A percentile compares a stretch with the other conserved stretches of the same genome.
These are phyloP conservation scores for Paraphoma chrysanthemicola DNA, from an alignment of 2,329 filamentous ascomycete genomes.

Conservation along the genomic window DNA sequence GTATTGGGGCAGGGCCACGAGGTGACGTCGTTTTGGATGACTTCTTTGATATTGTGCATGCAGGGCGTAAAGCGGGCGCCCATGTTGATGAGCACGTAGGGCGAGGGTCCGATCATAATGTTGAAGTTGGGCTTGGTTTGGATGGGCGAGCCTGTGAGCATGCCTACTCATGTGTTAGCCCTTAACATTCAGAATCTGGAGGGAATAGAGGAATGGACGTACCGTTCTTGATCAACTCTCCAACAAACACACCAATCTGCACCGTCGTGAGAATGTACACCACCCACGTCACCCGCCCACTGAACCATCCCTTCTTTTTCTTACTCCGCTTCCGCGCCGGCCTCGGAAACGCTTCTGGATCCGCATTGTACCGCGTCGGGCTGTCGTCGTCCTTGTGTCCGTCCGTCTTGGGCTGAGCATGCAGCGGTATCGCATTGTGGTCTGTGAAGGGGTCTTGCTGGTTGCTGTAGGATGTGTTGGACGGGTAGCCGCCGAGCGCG, in stretches of 20 bases:
- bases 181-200: too few species aligned
- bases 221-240: conserved; percentile 85
- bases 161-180: conserved; percentile 54
- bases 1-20: conserved; percentile 81
- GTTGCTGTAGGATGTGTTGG: conserved; percentile 64
- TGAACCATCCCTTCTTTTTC: conserved; percentile 61
- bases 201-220: conserved; percentile 37
- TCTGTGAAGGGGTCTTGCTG: conserved; percentile 60
- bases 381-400: conserved; percentile 22
- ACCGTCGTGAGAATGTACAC: conserved; percentile 79
- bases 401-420: conserved; percentile 48
- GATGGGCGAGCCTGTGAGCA: conserved; percentile 79
- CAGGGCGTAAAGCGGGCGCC: conserved; percentile 90
- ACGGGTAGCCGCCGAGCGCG: conserved; percentile 62
- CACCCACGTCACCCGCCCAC: conserved; percentile 73
- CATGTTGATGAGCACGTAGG: conserved; percentile 94
- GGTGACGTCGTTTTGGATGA: conserved; percentile 63
- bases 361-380: conserved; percentile 46
- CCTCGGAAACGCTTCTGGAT: conserved; percentile 47
- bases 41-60: conserved; percentile 81
- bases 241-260: conserved; percentile 87
- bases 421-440: conserved; percentile 57
- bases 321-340: conserved; percentile 25
- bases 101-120: conserved; percentile 94
- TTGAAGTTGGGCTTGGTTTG: conserved; percentile 87